Conservation (phyloP, 2,329 filamentous ascomycete genomes). For the Trichoderma arundinaceum region DNA sequence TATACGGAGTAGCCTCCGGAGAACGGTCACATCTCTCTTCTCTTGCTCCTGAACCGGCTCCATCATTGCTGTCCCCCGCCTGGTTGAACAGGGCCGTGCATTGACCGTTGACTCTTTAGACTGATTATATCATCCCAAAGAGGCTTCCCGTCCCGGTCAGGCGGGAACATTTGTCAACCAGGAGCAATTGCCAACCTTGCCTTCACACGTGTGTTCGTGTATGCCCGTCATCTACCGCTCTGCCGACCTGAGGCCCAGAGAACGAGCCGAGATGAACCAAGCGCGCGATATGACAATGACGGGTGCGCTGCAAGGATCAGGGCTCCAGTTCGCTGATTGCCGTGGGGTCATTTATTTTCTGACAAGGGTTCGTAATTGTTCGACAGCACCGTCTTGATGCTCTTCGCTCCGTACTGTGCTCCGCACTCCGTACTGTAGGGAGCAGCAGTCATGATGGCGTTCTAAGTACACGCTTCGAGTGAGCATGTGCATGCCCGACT, state of each 20-base stretch:
- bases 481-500: not conserved
- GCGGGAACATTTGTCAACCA: not conserved
- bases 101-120: not conserved
- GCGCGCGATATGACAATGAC: conserved; percentile 23
- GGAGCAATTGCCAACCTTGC: conserved; percentile 11
- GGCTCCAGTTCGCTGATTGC: conserved; percentile 28
- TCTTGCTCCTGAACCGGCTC: not conserved
- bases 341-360: conserved; percentile 15
- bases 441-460: not conserved
- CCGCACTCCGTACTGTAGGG: not conserved
- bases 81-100: not conserved
- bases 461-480: not conserved
- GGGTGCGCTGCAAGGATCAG: conserved; percentile 17
- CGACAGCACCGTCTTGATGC: not conserved
- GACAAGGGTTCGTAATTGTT: conserved; percentile 9
- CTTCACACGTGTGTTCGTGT: conserved; percentile 1
- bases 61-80: not conserved
- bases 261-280: conserved; percentile 27
- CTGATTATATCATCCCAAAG: not conserved
- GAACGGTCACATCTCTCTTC: not conserved
- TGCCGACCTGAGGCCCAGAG: conserved; percentile 15
- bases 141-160: not conserved
- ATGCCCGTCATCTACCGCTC: conserved; percentile 18
- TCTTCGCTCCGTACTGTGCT: not conserved
- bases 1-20: not conserved